Conservation (phyloP, 1,284 basidiomycete species). For the Tylopilus sp. region DNA sequence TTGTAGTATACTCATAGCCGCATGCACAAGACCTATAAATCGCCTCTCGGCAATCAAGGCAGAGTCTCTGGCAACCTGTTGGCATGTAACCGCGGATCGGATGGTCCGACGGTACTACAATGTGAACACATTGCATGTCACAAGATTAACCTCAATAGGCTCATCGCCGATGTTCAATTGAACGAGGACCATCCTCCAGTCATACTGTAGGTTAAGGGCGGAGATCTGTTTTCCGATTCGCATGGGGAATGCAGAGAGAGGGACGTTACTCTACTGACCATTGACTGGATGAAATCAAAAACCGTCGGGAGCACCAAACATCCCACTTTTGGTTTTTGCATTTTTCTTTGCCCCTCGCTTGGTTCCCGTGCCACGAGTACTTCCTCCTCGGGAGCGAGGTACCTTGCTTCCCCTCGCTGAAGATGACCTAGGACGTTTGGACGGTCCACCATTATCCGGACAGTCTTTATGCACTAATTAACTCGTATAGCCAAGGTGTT, state of each 20-base stretch:
- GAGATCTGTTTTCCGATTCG: neutral
- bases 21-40: too few species aligned
- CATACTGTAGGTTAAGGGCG: too few species aligned
- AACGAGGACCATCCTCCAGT: neutral
- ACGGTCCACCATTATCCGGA: constrained; percentile 24
- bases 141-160: neutral
- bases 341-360: constrained; percentile 30
- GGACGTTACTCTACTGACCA: neutral
- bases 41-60: too few species aligned
- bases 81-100: too few species aligned
- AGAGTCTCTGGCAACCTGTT: too few species aligned
- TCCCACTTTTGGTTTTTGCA: constrained; percentile 35
- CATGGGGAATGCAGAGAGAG: neutral
- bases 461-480: constrained; percentile 23
- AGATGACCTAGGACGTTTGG: constrained; percentile 31
- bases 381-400: constrained; percentile 31
- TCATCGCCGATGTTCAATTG: too few species aligned
- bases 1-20: too few species aligned
- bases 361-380: constrained; percentile 23
- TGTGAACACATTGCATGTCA: too few species aligned
- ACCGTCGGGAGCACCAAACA: constrained; percentile 39
- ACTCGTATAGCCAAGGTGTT: neutral
- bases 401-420: constrained; percentile 26
- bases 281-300: constrained; percentile 14
- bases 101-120: too few species aligned